phyloP scores from a whole-genome alignment of 305 asterid genomes.

The Fraxinus dipetala region DNA sequence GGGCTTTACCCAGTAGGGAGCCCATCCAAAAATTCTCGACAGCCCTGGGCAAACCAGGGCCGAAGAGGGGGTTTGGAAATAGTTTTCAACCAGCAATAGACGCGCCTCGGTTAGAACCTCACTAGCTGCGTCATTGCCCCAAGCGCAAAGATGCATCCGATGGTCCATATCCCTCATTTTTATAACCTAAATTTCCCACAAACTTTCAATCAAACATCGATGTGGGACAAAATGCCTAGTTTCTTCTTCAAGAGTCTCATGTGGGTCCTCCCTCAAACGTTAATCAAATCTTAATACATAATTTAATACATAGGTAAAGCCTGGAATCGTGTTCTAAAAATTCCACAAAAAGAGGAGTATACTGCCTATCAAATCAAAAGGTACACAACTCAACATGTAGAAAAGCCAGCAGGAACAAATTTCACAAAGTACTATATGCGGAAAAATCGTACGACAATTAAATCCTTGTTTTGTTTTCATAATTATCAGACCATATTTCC shows the following conservation, averaged over 20 bases:
- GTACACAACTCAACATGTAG: neutral
- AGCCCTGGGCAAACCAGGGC: neutral
- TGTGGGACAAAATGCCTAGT: conserved; percentile 21
- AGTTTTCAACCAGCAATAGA: conserved; percentile 54
- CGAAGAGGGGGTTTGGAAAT: conserved; percentile 44
- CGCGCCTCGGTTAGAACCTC: conserved; percentile 56
- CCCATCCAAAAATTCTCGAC: neutral
- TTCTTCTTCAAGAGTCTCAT: neutral
- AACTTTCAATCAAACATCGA: neutral
- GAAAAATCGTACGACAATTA: neutral
- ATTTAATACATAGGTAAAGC: neutral
- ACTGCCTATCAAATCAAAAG: neutral
- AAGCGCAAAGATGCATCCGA: neutral
- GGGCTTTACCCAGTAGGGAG: neutral
- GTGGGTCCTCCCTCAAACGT: neutral
- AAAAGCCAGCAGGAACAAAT: neutral
- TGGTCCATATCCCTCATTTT: neutral
- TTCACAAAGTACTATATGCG: neutral
- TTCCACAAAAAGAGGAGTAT: neutral
- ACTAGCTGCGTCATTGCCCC: conserved; percentile 43
- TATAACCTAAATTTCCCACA: neutral
- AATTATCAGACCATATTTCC: neutral
- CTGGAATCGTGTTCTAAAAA: neutral
- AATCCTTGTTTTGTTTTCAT: neutral
- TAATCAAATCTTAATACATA: too few species aligned